These are phyloP conservation scores for Pseudoturritis turrita DNA, from an alignment of 345 rosid species.

Conservation along the genomic window DNA sequence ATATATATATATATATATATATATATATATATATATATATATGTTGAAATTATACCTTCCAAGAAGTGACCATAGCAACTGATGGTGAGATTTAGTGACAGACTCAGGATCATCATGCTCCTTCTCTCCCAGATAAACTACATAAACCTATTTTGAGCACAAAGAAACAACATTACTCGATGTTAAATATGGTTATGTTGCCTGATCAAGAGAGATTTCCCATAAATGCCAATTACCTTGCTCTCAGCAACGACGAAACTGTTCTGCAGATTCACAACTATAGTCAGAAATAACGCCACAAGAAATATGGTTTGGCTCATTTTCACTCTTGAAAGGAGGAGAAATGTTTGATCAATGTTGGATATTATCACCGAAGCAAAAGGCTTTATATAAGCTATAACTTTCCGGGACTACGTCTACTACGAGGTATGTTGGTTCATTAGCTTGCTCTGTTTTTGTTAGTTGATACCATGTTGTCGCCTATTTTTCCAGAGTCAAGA, in stretches of 20 bases:
- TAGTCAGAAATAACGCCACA: background rate
- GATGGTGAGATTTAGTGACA: slow-evolving; percentile 44
- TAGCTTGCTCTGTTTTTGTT: no score
- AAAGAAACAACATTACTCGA: background rate
- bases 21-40: no score
- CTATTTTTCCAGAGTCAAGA: no score
- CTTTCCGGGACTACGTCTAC: no score
- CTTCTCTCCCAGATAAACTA: slow-evolving; percentile 49
- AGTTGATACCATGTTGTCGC: no score
- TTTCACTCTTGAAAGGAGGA: no score
- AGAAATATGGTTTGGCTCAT: background rate
- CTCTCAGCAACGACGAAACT: background rate
- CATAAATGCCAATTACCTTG: background rate
- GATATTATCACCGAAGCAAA: no score
- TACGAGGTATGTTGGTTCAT: no score
- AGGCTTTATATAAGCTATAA: no score
- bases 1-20: no score
- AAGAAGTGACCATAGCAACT: slow-evolving; percentile 44
- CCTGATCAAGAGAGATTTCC: background rate
- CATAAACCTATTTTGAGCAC: slow-evolving; percentile 36
- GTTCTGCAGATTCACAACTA: background rate
- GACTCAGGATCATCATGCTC: slow-evolving; percentile 34
- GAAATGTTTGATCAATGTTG: no score
- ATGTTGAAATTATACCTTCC: slow-evolving; percentile 35
- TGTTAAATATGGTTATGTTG: background rate